Conservation (phyloP, 768 basidiomycete genomes). For the Amanita pallidorosea region DNA sequence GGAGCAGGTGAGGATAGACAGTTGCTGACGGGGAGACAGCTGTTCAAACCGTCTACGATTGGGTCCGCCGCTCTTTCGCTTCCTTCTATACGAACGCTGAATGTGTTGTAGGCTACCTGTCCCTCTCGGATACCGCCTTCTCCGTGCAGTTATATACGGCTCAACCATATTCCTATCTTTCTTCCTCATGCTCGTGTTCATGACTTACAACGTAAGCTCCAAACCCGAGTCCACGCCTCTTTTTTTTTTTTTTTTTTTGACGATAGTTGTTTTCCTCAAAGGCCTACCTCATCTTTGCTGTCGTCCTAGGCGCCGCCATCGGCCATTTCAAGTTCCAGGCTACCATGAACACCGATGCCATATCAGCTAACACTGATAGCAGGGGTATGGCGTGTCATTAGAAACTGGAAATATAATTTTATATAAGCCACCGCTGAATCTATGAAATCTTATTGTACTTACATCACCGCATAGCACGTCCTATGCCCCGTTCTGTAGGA, state of each 20-base stretch:
- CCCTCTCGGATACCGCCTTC: constrained; percentile 35
- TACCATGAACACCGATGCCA: constrained; percentile 50
- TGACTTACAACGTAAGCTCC: constrained; percentile 85
- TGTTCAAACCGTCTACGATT: constrained; percentile 19
- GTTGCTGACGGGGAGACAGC: constrained; percentile 37
- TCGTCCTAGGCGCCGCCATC: constrained; percentile 70
- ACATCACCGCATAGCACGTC: too few species aligned
- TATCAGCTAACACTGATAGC: constrained; percentile 30
- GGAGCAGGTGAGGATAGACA: constrained; percentile 28
- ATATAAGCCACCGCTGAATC: too few species aligned
- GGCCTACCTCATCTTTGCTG: constrained; percentile 81
- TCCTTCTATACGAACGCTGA: not conserved
- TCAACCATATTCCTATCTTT: constrained; percentile 67
- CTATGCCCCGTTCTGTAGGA: too few species aligned
- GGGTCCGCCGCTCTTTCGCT: constrained; percentile 30
- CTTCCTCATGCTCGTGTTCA: constrained; percentile 92
- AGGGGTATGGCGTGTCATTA: constrained; percentile 80
- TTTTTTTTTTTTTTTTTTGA: not conserved
- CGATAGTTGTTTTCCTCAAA: constrained; percentile 15
- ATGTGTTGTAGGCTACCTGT: constrained; percentile 31
- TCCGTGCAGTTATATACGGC: constrained; percentile 68
- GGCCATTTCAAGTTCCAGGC: constrained; percentile 75
- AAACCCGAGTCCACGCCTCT: not conserved
- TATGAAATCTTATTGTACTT: too few species aligned
- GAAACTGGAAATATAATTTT: too few species aligned